phyloP scores from a whole-genome alignment of 108 stramenopile species.

The Aurantiochytrium sp. region DNA sequence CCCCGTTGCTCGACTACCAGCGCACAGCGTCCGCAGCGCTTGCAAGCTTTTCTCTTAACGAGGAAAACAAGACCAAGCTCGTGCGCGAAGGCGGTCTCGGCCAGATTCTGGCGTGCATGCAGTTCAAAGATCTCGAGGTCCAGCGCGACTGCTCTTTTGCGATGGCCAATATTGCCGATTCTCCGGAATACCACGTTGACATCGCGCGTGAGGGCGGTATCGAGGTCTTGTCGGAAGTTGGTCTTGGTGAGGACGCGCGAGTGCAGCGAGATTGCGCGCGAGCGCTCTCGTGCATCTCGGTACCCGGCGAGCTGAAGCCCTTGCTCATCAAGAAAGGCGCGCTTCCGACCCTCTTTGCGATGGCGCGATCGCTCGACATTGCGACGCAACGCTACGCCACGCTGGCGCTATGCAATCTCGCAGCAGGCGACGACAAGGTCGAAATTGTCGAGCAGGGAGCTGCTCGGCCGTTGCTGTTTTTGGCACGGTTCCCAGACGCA shows the following conservation, averaged over 20 bases:
- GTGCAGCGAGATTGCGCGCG: slow-evolving; percentile 67
- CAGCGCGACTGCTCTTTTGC: slow-evolving; percentile 57
- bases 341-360: slow-evolving; percentile 55
- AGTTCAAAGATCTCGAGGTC: slow-evolving; percentile 56
- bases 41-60: slow-evolving; percentile 59
- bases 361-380: slow-evolving; percentile 65
- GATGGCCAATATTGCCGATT: slow-evolving; percentile 63
- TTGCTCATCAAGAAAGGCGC: slow-evolving; percentile 48
- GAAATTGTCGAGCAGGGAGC: slow-evolving; percentile 56
- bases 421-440: slow-evolving; percentile 44
- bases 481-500: slow-evolving; percentile 64
- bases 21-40: slow-evolving; percentile 71
- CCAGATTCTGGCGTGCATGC: slow-evolving; percentile 53
- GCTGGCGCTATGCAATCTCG: slow-evolving; percentile 64
- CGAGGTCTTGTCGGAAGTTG: slow-evolving; percentile 31
- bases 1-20: slow-evolving; percentile 62
- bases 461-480: slow-evolving; percentile 61
- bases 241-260: slow-evolving; percentile 48
- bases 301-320: slow-evolving; percentile 47
- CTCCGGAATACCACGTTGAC: slow-evolving; percentile 48
- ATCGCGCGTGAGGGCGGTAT: slow-evolving; percentile 54
- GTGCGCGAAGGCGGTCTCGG: slow-evolving; percentile 53
- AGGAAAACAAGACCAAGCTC: slow-evolving; percentile 56
- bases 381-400: slow-evolving; percentile 68
- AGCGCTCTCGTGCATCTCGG: slow-evolving; percentile 55